These are phyloP conservation scores for Cordyceps farinosa DNA, from an alignment of 2,329 filamentous ascomycete genomes.

Conservation along the genomic window DNA sequence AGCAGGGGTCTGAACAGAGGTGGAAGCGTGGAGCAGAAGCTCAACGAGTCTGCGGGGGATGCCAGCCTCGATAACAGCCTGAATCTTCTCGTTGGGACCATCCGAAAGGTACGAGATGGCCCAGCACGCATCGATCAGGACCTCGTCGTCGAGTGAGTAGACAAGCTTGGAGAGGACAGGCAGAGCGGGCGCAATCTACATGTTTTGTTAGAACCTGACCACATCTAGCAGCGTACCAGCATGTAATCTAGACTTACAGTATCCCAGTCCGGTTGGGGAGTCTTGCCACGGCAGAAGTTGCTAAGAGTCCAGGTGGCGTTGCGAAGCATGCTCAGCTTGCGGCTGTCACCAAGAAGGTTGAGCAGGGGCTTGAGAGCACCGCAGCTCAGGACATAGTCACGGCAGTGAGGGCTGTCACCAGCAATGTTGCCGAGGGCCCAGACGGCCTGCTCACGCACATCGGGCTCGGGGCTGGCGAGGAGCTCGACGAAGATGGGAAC, in stretches of 20 bases:
- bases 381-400: constrained; percentile 90
- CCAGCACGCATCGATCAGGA: constrained; percentile 98
- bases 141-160: constrained; percentile 97
- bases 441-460: constrained; percentile 96
- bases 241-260: constrained; percentile 61
- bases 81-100: constrained; percentile 98
- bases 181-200: constrained; percentile 86
- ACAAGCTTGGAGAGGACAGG: constrained; percentile 95
- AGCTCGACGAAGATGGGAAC: constrained; percentile 98
- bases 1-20: constrained; percentile 95
- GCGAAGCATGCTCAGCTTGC: constrained; percentile 97
- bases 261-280: constrained; percentile 95
- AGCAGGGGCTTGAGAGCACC: constrained; percentile 90
- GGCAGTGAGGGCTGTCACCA: constrained; percentile 94
- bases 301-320: constrained; percentile 99
- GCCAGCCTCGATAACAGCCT: constrained; percentile 96
- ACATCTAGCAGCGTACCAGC: not conserved
- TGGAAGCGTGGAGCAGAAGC: constrained; percentile 96
- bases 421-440: constrained; percentile 99
- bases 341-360: constrained; percentile 87
- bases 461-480: constrained; percentile 89
- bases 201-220: constrained; percentile 25
- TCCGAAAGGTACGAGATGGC: constrained; percentile 98
- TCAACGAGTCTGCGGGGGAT: constrained; percentile 96
- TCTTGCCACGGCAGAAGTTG: constrained; percentile 99